Conservation (phyloP, 129 eudicot species). For the Pittosporum tobira region DNA sequence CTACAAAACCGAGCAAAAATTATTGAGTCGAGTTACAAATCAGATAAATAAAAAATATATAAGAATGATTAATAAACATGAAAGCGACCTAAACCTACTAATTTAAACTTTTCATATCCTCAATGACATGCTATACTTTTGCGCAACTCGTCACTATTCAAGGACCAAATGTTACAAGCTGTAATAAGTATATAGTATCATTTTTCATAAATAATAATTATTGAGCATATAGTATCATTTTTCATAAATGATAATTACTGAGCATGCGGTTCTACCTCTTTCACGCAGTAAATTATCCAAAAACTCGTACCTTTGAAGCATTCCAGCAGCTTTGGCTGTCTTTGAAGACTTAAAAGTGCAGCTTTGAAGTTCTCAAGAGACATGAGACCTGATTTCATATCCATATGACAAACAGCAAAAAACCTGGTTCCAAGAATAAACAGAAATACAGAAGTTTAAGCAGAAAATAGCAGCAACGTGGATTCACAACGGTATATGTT, state of each 20-base stretch:
- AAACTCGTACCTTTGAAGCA: constrained; percentile 52
- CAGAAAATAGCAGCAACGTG: constrained; percentile 3
- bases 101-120: too few species aligned
- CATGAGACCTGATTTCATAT: constrained; percentile 49
- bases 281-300: not conserved
- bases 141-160: too few species aligned
- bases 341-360: constrained; percentile 63
- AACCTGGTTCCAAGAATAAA: constrained; percentile 38
- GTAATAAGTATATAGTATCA: too few species aligned
- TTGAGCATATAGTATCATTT: too few species aligned
- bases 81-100: too few species aligned
- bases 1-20: constrained; percentile 28
- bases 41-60: too few species aligned
- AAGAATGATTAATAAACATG: too few species aligned
- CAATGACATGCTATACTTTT: too few species aligned
- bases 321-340: constrained; percentile 85
- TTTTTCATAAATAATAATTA: too few species aligned
- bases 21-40: not conserved
- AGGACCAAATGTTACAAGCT: too few species aligned
- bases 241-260: too few species aligned
- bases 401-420: constrained; percentile 56
- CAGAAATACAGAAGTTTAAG: constrained; percentile 9
- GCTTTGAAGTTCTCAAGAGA: constrained; percentile 77
- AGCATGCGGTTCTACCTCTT: too few species aligned
- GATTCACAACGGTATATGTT: not conserved